A percentile compares a stretch with the other conserved stretches of the same genome.
phyloP scores from a whole-genome alignment of 2,329 filamentous ascomycete species.

The Stemphylium vesicarium region DNA sequence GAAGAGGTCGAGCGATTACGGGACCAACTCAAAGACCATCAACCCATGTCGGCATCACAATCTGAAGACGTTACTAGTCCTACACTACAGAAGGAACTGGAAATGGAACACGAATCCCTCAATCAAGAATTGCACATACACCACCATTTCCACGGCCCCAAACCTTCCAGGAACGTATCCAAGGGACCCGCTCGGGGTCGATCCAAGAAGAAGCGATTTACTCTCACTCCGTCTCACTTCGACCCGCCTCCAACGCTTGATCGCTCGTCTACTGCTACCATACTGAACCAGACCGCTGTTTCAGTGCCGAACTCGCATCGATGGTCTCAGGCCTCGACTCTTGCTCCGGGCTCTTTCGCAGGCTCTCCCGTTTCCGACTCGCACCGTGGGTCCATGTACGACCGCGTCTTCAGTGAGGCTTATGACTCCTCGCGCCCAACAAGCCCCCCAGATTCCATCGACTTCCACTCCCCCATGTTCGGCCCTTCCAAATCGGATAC shows the following conservation, averaged over 20 bases:
- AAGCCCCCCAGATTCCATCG: conserved; percentile 76
- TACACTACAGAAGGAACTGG: conserved; percentile 76
- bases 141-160: conserved; percentile 80
- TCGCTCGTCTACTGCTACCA: conserved; percentile 60
- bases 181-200: conserved; percentile 59
- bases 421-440: conserved; percentile 75
- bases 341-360: conserved; percentile 74
- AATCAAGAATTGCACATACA: conserved; percentile 80
- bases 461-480: conserved; percentile 65
- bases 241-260: conserved; percentile 50
- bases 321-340: conserved; percentile 71
- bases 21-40: conserved; percentile 80
- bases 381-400: conserved; percentile 76
- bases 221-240: conserved; percentile 62
- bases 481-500: conserved; percentile 47
- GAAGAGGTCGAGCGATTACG: conserved; percentile 89
- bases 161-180: conserved; percentile 51
- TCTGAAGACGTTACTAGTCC: conserved; percentile 39
- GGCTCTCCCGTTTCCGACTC: conserved; percentile 81
- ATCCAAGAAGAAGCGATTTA: conserved; percentile 73
- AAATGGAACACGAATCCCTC: conserved; percentile 41
- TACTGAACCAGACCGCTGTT: conserved; percentile 68
- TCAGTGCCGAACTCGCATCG: conserved; percentile 63
- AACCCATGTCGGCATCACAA: conserved; percentile 61
- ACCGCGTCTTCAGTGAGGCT: conserved; percentile 67